A percentile compares a stretch with the other conserved stretches of the same genome.
Evolutionary conservation across 2,329 filamentous ascomycete species (phyloP).

Genomic region (Trichophyton equinum): DNA sequence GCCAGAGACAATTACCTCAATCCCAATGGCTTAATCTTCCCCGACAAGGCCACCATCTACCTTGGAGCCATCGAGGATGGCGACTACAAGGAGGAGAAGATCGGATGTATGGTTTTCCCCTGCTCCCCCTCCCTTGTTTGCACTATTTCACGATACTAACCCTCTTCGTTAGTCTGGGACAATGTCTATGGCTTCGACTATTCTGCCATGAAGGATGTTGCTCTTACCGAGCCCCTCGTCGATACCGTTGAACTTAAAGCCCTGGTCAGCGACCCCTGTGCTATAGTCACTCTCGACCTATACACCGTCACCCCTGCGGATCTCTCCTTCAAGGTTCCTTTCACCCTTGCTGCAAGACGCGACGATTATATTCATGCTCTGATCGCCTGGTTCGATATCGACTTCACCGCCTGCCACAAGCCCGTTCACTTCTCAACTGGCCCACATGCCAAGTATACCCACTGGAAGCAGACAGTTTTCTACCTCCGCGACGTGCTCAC

Average conservation of each 20-base stretch:
- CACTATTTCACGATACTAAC: background rate
- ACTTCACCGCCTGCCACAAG: constrained; percentile 97
- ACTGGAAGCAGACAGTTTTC: constrained; percentile 99
- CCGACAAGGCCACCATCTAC: constrained; percentile 96
- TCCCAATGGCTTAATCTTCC: constrained; percentile 87
- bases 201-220: constrained; percentile 81
- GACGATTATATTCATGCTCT: constrained; percentile 94
- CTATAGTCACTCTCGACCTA: constrained; percentile 78
- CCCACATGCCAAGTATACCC: constrained; percentile 96
- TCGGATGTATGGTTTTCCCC: constrained; percentile 63
- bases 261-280: constrained; percentile 79
- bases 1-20: constrained; percentile 84
- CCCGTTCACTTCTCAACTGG: constrained; percentile 92
- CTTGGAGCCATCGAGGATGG: constrained; percentile 95
- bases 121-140: background rate
- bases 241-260: constrained; percentile 97
- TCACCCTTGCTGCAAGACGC: constrained; percentile 62
- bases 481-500: constrained; percentile 90
- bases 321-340: constrained; percentile 69
- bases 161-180: constrained; percentile 67
- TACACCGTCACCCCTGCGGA: constrained; percentile 79
- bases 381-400: constrained; percentile 98
- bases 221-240: constrained; percentile 88
- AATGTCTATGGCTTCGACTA: constrained; percentile 99
- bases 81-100: constrained; percentile 99